Evolutionary conservation across 768 basidiomycete genomes (phyloP), one percentile per base, ranked within the genome.

Genomic region (Agaricus sinodeliciosus): DNA sequence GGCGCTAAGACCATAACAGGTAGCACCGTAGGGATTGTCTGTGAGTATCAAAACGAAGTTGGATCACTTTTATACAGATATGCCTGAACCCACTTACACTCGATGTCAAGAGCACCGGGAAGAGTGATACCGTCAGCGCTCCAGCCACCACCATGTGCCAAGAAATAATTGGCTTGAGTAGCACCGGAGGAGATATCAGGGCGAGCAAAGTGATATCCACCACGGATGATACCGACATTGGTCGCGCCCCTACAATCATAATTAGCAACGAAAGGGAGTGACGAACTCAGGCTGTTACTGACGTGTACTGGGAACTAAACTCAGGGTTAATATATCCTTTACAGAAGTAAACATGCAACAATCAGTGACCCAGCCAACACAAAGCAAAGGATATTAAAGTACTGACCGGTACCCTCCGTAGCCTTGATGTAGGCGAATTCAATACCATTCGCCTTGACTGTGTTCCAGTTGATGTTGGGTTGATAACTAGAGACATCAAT

Each of bases 401-500:
- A 52, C 45, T 39, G 12, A 81, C 80, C 60, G n/a, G 72, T 81
- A 5, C 77, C 77, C 62, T 85, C 82, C 2, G 83, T 85, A 9
- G 82, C 84, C 61, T 85, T 85, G 74, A 85, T 84, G 60, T 73
- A 85, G 3, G 68, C 79, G 58, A 83, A 85, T 11, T 67, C 51
- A 26, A 82, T 62, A 3, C 79, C 82, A 54, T 78, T 77, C 9
- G 72, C 62, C 55, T 68, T 72, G 56, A 82, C 77, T 2, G 72
- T 68, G 37, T 60, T 67, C 80, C 80, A 84, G 61, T 82, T 67
- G 35, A 85, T 63, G 56, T 56, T 61, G 13, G 70, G 59, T 55
- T 84, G 82, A 43, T 68, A 75, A 60, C 60, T 46, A 9, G 81
- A 82, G 50, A 84, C 76, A 55, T 84, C 82, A 41, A 82, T 77